Evolutionary conservation across 345 rosid genomes (phyloP), one percentile per base, ranked within the genome.

Genomic region (Barbarea vulgaris): DNA sequence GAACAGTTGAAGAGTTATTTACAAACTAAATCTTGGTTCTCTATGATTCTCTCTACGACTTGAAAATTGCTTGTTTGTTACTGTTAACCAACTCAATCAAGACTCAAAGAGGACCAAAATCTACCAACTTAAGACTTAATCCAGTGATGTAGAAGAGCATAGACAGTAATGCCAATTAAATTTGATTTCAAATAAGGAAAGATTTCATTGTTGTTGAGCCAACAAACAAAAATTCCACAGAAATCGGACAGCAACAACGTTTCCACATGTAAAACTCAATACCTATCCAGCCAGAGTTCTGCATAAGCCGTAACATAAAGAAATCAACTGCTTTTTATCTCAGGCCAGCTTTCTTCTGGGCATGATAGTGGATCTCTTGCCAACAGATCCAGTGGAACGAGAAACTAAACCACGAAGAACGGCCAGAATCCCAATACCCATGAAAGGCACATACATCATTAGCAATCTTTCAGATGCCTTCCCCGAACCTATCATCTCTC

Each of bases 341-440:
- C 77, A 89, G 58, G 80, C 88, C 75, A 78, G 83, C 85, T 93
- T 91, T 68, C 84, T 89, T 82, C 90, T 81, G 1, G 75, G 85
- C 65, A 79, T n/a, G 42, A 62, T 37, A 0, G 73, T 80, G 34
- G 83, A 70, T 74, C 83, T 83, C 74, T 84, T 85, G 56, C 83
- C 80, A 9, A 21, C 41, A 53, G 65, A 24, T 0, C 78, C 24
- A 13, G 79, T 6, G 74, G 78, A 60, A 14, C 12, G 54, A 1
- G 82, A 54, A 56, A 87, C 58, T 34, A 94, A 70, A 24, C 97
- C 96, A 30, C 95, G 87, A 34, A 90, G 72, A 60, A 81, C 47
- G 9, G 96, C 91, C 46, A 90, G 52, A 19, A 83, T 65, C 37
- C 87, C 85, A 13, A 85, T 47, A 4, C 85, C 95, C 80, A 84